Percentiles rank a stretch among this genome's conserved stretches.
These are phyloP conservation scores for Phytophthora lateralis DNA, from an alignment of 352 stramenopile genomes.

Conservation along the genomic window DNA sequence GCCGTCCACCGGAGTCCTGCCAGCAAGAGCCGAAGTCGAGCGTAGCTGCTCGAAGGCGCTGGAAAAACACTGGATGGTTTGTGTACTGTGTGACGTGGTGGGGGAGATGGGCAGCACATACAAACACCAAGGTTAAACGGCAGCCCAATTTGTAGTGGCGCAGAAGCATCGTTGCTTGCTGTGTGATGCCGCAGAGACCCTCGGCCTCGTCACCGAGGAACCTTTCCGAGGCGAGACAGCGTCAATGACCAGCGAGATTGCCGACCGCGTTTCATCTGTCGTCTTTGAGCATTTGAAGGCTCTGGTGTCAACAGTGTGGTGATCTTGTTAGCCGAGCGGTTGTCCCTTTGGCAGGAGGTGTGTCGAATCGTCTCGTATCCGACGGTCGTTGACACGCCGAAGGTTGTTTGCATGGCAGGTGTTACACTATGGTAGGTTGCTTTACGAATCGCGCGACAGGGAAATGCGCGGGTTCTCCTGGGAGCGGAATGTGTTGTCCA, in stretches of 20 bases:
- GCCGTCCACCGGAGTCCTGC: conserved; percentile 15
- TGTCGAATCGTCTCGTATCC: no score
- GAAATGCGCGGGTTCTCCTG: no score
- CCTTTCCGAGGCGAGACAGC: neutral
- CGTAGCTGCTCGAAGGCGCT: conserved; percentile 29
- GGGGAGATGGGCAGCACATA: conserved; percentile 24
- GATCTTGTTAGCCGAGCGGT: conserved; percentile 1
- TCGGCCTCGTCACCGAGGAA: conserved; percentile 15
- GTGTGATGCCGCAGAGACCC: conserved; percentile 17
- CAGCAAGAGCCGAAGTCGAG: conserved; percentile 20
- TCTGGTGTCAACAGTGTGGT: conserved; percentile 2
- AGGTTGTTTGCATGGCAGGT: no score
- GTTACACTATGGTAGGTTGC: no score
- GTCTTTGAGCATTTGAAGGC: neutral
- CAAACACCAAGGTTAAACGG: conserved; percentile 22
- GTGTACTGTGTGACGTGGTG: conserved; percentile 34
- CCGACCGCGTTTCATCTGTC: neutral
- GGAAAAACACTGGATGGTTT: conserved; percentile 21
- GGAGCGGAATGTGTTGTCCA: no score
- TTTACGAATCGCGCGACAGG: no score
- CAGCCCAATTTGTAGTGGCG: conserved; percentile 5
- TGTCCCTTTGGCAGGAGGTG: neutral
- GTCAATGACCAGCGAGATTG: conserved; percentile 4
- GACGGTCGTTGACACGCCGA: no score
- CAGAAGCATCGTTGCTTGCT: conserved; percentile 4